Conservation (phyloP, 2,329 filamentous ascomycete species). For the Pyricularia grisea region DNA sequence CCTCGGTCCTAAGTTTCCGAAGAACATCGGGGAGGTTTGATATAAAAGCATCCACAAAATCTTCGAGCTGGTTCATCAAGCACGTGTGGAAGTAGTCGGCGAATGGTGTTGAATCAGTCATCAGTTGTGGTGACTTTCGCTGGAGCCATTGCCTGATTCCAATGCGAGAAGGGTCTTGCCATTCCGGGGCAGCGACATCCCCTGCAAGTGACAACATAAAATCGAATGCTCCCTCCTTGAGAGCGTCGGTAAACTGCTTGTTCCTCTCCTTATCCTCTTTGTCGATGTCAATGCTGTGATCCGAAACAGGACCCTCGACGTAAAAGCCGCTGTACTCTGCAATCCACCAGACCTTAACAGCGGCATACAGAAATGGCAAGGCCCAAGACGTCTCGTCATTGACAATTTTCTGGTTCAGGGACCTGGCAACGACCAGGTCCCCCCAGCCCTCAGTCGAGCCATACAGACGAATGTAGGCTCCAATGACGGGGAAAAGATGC, state of each 20-base stretch:
- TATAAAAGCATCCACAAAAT: conserved; percentile 86
- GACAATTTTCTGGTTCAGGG: conserved; percentile 60
- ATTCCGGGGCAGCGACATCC: conserved; percentile 70
- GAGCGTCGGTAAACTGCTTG: conserved; percentile 62
- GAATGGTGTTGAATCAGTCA: conserved; percentile 58
- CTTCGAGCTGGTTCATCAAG: conserved; percentile 74
- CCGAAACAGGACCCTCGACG: conserved; percentile 44
- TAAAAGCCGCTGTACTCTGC: conserved; percentile 90
- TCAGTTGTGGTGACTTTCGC: conserved; percentile 63
- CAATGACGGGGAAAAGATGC: conserved; percentile 74
- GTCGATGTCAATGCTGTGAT: conserved; percentile 49
- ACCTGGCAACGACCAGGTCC: conserved; percentile 58
- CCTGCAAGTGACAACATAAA: conserved; percentile 80
- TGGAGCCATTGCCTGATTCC: conserved; percentile 77
- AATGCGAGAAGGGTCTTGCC: conserved; percentile 78
- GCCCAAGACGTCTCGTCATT: conserved; percentile 63
- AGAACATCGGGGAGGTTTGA: conserved; percentile 91
- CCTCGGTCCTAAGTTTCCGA: conserved; percentile 73
- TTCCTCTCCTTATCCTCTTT: conserved; percentile 62
- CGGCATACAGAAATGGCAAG: conserved; percentile 67
- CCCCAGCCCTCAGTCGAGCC: conserved; percentile 67
- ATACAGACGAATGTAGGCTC: conserved; percentile 67
- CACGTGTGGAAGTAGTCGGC: conserved; percentile 62
- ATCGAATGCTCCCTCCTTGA: conserved; percentile 87
- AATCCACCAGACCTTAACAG: conserved; percentile 77